Base-by-base conservation (phyloP, 1,284 basidiomycete species). In the Fistulinella cinereoalba region DNA sequence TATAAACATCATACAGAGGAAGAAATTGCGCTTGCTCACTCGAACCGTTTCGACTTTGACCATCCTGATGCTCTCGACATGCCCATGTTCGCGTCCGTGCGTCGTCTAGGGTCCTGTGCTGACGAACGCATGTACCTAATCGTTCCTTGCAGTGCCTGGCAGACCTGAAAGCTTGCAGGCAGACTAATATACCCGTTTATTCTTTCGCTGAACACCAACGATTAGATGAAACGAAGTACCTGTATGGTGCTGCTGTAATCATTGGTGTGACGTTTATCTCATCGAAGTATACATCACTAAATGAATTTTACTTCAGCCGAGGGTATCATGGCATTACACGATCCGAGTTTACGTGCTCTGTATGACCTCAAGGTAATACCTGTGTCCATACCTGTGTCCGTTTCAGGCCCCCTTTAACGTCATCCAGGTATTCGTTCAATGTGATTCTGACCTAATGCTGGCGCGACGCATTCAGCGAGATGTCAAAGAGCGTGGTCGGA, bases 381-480 rank as follows among this genome's bases (percentile, higher is more conserved):
- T 9, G 56, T n/a, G n/a, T n/a, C n/a, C n/a, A n/a, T n/a, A n/a
- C n/a, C n/a, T 53, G 25, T 22, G 49, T 25, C 10, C 31, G 27
- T 34, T n/a, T 28, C n/a, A 2, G 41, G 6, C 32, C 36, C 2
- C 16, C 45, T 43, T 18, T 42, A 31, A 51, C 24, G 12, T 31
- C 9, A 3, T 38, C 31, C 29, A 90, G 88, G 75, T 89, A 2
- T 90, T 88, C 52, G 85, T 89, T 7, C 86, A 89, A 76, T 94
- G 92, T 45, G 96, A 98, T 64, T 88, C 93, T 3, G 96, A 99
- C 65, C 72, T 98, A 12, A 99, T 99, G 96, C 84, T 99, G 36
- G 94, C 96, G 3, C 79, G 96, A 41, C 83, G 96, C 28, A 89
- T 99, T 50, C 77, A 81, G 54, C 76, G 96, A 47, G 96, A 99